Evolutionary conservation across 148 eudicot genomes (phyloP).

Genomic region (Dianthus caryophyllus): DNA sequence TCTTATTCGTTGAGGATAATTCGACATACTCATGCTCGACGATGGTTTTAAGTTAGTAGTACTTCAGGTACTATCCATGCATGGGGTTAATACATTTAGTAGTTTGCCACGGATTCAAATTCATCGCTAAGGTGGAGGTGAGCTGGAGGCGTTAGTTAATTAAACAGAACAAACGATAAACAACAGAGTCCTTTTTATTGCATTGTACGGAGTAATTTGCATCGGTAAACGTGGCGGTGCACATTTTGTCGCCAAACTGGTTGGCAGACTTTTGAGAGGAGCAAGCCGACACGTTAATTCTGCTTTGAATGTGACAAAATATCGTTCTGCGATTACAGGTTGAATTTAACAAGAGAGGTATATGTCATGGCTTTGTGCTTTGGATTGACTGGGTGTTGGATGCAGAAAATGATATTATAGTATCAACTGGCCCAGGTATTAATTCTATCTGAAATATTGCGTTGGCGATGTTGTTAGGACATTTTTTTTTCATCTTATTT

Average conservation of each 20-base stretch:
- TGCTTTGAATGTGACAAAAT: background rate
- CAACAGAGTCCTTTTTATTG: too few species aligned
- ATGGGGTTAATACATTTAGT: background rate
- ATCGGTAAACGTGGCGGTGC: too few species aligned
- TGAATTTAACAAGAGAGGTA: constrained; percentile 48
- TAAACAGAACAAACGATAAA: too few species aligned
- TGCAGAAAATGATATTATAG: constrained; percentile 32
- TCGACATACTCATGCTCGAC: background rate
- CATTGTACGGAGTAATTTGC: too few species aligned
- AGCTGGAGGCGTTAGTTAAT: too few species aligned
- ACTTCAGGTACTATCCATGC: background rate
- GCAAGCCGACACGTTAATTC: background rate
- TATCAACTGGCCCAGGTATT: constrained; percentile 85
- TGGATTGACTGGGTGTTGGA: constrained; percentile 96
- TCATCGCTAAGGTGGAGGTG: too few species aligned
- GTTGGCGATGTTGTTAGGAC: too few species aligned
- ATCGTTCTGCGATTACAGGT: constrained; percentile 41
- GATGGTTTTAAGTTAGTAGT: background rate
- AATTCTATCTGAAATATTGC: background rate
- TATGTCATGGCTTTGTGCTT: constrained; percentile 80
- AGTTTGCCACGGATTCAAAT: background rate
- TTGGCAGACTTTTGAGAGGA: background rate
- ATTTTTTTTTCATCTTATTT: too few species aligned
- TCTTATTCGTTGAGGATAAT: background rate
- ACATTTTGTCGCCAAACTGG: background rate